These are phyloP conservation scores for Magnusiomyces ingens DNA, from an alignment of 1,139 yeast species.

Conservation along the genomic window DNA sequence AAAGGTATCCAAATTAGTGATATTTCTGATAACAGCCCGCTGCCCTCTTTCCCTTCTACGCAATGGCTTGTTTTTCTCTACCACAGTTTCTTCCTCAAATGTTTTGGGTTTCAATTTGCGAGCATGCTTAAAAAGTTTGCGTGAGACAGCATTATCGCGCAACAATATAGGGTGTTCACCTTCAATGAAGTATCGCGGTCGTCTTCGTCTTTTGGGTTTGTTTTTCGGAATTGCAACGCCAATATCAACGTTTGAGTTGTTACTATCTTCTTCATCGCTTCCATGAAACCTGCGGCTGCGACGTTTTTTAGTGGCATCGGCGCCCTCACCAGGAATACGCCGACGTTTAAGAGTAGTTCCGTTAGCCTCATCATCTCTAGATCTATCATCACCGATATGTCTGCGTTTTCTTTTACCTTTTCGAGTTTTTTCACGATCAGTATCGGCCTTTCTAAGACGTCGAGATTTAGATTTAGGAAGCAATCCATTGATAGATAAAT, in stretches of 20 bases:
- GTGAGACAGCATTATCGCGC: neutral
- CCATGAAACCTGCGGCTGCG: neutral
- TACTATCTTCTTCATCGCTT: neutral
- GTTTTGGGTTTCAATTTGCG: neutral
- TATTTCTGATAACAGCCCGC: neutral
- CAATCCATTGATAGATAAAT: neutral
- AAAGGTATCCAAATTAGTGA: constrained; percentile 34
- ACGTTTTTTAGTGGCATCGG: neutral
- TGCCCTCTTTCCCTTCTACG: neutral
- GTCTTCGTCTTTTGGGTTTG: neutral
- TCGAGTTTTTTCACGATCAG: neutral
- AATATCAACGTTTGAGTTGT: neutral
- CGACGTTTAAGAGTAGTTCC: neutral
- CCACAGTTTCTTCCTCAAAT: neutral
- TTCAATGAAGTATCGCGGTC: neutral
- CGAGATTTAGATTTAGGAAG: neutral
- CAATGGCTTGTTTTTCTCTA: neutral
- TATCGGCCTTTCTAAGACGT: neutral
- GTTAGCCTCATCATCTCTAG: neutral
- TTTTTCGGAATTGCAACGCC: neutral
- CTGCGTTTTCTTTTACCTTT: neutral
- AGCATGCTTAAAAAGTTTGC: neutral
- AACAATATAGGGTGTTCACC: neutral
- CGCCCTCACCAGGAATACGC: neutral
- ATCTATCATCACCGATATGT: neutral